Evolutionary conservation across 1,284 basidiomycete genomes (phyloP).

Genomic region (Heterobasidion annosum): DNA sequence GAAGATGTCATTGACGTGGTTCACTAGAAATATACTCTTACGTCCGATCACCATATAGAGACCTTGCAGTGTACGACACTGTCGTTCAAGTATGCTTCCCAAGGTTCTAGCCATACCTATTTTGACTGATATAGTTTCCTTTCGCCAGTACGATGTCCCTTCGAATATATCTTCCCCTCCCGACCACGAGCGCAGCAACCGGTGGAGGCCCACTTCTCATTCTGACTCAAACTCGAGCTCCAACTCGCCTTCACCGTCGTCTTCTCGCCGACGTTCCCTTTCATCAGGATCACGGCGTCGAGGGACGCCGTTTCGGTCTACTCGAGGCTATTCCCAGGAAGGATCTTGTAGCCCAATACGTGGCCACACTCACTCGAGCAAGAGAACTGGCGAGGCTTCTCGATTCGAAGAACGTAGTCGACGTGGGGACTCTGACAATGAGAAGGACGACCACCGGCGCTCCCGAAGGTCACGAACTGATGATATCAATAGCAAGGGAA

Average conservation of each 20-base stretch:
- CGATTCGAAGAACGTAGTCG: background rate
- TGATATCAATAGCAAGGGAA: background rate
- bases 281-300: background rate
- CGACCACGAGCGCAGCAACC: slow-evolving; percentile 21
- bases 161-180: slow-evolving; percentile 23
- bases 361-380: background rate
- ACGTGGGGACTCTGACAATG: background rate
- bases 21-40: slow-evolving; percentile 74
- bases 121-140: slow-evolving; percentile 4
- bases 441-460: background rate
- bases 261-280: background rate
- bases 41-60: slow-evolving; percentile 76
- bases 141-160: slow-evolving; percentile 46
- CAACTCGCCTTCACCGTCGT: background rate
- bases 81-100: slow-evolving; percentile 60
- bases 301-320: slow-evolving; percentile 1
- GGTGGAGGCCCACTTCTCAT: slow-evolving; percentile 26
- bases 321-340: background rate
- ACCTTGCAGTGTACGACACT: slow-evolving; percentile 71
- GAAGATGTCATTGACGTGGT: background rate
- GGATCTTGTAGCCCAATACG: background rate
- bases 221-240: slow-evolving; percentile 12
- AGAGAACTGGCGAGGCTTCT: background rate
- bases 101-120: background rate
- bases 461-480: background rate